phyloP scores from a whole-genome alignment of 1,284 basidiomycete genomes.

The Inonotus obliquus region DNA sequence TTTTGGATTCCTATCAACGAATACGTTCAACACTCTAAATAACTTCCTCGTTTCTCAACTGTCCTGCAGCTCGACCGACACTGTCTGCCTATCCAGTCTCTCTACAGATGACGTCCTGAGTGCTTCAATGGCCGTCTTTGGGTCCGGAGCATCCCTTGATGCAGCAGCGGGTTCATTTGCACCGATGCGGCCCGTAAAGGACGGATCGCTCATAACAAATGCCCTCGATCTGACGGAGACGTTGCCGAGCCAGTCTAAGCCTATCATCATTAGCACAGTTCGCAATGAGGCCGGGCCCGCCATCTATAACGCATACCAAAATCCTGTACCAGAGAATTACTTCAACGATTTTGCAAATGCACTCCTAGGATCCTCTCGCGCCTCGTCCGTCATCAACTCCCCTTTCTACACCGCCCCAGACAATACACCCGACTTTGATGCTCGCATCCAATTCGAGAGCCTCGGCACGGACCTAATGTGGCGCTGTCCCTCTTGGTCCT shows the following conservation, averaged over 20 bases:
- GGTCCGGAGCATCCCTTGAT: slow-evolving; percentile 38
- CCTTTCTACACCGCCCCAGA: slow-evolving; percentile 44
- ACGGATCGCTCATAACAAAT: slow-evolving; percentile 53
- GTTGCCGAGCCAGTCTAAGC: slow-evolving; percentile 54
- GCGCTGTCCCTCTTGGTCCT: slow-evolving; percentile 68
- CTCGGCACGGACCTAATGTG: slow-evolving; percentile 69
- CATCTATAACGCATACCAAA: slow-evolving; percentile 45
- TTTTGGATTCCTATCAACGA: slow-evolving; percentile 61
- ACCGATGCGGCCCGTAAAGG: slow-evolving; percentile 59
- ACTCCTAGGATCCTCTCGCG: slow-evolving; percentile 47
- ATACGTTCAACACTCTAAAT: slow-evolving; percentile 53
- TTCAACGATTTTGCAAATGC: slow-evolving; percentile 39
- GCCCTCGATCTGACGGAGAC: slow-evolving; percentile 52
- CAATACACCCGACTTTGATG: slow-evolving; percentile 34
- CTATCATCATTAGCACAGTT: slow-evolving; percentile 68
- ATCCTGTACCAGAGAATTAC: slow-evolving; percentile 35
- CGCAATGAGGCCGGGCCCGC: slow-evolving; percentile 60
- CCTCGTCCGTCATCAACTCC: slow-evolving; percentile 42
- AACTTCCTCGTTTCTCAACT: slow-evolving; percentile 47
- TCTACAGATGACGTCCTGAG: slow-evolving; percentile 48
- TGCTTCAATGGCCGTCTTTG: slow-evolving; percentile 41
- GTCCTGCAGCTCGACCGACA: slow-evolving; percentile 41
- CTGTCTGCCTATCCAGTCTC: slow-evolving; percentile 47
- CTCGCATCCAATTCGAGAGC: slow-evolving; percentile 49
- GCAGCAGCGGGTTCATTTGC: slow-evolving; percentile 48